Conservation (phyloP, 169 alveolate genomes). For the Ichthyophthirius multifiliis region DNA sequence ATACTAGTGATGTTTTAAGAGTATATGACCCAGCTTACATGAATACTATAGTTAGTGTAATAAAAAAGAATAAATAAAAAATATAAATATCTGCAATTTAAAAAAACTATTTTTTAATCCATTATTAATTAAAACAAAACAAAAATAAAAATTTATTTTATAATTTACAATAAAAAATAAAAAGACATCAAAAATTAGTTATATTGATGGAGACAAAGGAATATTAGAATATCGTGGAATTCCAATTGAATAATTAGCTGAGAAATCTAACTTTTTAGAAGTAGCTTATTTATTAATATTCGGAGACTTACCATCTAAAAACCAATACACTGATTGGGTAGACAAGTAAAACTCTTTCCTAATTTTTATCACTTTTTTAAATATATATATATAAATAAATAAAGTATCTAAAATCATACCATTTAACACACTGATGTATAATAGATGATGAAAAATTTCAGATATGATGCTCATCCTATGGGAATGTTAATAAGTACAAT, state of each 20-base stretch:
- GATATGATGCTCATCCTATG: constrained; percentile 78
- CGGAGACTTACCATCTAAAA: constrained; percentile 79
- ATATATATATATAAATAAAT: background rate
- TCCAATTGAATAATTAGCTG: constrained; percentile 74
- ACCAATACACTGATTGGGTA: constrained; percentile 49
- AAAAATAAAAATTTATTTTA: background rate
- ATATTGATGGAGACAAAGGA: constrained; percentile 87
- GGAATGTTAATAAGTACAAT: constrained; percentile 69
- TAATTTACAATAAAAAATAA: too few species aligned
- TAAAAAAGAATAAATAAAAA: background rate
- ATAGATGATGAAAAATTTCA: constrained; percentile 60
- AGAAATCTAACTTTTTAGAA: constrained; percentile 70
- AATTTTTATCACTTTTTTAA: background rate
- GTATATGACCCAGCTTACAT: constrained; percentile 87
- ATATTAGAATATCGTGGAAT: constrained; percentile 82
- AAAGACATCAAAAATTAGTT: constrained; percentile 77
- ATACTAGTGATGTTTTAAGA: constrained; percentile 68
- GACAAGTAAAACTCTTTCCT: constrained; percentile 31
- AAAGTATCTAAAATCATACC: constrained; percentile 43
- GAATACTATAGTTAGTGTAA: constrained; percentile 78
- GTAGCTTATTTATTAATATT: constrained; percentile 69
- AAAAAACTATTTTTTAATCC: background rate
- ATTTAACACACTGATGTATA: constrained; percentile 58
- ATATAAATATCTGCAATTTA: background rate
- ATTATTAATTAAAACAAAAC: background rate